phyloP scores from a whole-genome alignment of 2,329 filamentous ascomycete genomes.

The Albophoma yamanashiensis region DNA sequence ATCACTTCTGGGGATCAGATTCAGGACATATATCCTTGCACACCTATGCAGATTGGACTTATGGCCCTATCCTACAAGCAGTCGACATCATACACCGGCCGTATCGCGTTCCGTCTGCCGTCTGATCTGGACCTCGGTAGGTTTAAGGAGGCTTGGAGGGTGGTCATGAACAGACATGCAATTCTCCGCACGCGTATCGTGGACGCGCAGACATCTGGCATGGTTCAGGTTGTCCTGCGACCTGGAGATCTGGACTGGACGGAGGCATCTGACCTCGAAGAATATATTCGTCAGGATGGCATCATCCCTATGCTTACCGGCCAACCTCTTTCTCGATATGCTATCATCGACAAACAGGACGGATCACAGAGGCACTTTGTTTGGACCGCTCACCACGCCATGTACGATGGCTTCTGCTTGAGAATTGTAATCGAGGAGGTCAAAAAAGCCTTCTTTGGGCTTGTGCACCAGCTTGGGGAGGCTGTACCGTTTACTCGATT shows the following conservation, averaged over 20 bases:
- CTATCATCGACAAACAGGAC: neutral
- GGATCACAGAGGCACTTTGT: constrained; percentile 4
- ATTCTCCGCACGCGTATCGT: neutral
- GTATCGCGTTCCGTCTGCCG: neutral
- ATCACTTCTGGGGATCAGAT: neutral
- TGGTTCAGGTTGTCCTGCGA: neutral
- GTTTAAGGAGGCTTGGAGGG: neutral
- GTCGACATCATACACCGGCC: constrained; percentile 1
- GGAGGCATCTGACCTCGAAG: neutral
- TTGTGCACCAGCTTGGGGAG: neutral
- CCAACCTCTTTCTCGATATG: neutral
- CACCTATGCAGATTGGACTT: constrained; percentile 5
- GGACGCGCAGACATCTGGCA: neutral
- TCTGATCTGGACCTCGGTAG: neutral
- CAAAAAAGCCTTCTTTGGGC: neutral
- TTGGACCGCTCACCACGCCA: constrained; percentile 27
- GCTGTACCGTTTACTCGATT: neutral
- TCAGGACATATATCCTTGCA: constrained; percentile 4
- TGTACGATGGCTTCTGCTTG: constrained; percentile 33
- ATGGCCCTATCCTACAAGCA: constrained; percentile 4
- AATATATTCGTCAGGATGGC: neutral
- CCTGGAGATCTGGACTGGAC: neutral
- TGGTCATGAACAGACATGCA: neutral
- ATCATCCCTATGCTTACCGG: neutral
- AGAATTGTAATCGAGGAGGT: constrained; percentile 15